Conservation (phyloP, 1,139 yeast species). For the Kurtzmaniella quercitrusa region DNA sequence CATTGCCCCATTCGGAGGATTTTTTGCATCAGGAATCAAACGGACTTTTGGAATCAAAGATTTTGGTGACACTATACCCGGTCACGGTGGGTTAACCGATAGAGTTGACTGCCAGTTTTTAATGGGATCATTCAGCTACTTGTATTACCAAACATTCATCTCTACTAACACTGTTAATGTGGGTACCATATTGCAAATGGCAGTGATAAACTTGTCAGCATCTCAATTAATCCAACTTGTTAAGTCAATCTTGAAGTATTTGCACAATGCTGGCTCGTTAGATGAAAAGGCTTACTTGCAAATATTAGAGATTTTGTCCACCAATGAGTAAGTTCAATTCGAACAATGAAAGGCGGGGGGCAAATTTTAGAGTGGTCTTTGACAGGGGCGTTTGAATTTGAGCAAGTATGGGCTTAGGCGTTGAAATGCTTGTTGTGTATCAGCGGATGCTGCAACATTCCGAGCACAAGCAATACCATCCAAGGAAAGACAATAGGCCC, state of each 20-base stretch:
- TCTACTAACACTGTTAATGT: conserved; percentile 68
- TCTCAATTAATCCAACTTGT: conserved; percentile 65
- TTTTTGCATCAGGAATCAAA: conserved; percentile 94
- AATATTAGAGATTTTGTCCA: conserved; percentile 23
- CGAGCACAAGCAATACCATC: neutral
- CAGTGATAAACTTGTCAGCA: conserved; percentile 65
- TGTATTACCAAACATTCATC: conserved; percentile 89
- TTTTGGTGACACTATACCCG: conserved; percentile 91
- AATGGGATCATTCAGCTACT: conserved; percentile 93
- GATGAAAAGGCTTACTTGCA: conserved; percentile 24
- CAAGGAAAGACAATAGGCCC: neutral
- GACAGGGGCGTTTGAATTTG: too few species aligned
- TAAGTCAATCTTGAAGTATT: conserved; percentile 56
- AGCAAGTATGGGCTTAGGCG: too few species aligned
- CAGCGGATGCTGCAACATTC: neutral
- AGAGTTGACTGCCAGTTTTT: conserved; percentile 96
- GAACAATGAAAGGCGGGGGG: neutral
- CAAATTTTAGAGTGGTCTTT: too few species aligned
- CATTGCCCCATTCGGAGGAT: conserved; percentile 98
- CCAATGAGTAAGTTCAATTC: neutral
- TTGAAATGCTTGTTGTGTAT: neutral
- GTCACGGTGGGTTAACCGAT: conserved; percentile 98
- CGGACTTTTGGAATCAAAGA: conserved; percentile 95
- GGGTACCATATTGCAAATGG: conserved; percentile 69
- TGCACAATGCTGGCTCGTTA: conserved; percentile 52